Conservation (phyloP, 805 yeast species). For the Brettanomyces bruxellensis region DNA sequence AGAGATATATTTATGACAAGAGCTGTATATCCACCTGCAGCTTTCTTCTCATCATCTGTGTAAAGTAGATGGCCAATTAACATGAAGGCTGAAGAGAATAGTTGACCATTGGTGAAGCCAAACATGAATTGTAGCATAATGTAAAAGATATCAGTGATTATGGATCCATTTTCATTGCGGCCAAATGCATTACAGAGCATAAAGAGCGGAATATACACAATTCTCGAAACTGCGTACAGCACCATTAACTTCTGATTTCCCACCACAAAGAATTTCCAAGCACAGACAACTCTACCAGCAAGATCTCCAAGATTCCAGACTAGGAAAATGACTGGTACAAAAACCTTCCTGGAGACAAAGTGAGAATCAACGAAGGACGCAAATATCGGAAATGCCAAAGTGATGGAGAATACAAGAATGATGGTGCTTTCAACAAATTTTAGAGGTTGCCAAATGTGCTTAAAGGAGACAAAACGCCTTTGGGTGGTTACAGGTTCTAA, state of each 20-base stretch:
- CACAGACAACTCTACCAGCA: slow-evolving; percentile 64
- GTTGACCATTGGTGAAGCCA: slow-evolving; percentile 85
- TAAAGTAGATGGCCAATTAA: slow-evolving; percentile 16
- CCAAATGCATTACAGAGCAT: slow-evolving; percentile 53
- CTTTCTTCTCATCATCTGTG: slow-evolving; percentile 61
- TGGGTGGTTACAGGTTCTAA: background rate
- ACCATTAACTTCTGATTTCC: slow-evolving; percentile 36
- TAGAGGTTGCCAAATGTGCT: slow-evolving; percentile 51
- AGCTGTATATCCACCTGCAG: slow-evolving; percentile 91
- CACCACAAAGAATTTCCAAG: slow-evolving; percentile 34
- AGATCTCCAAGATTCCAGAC: slow-evolving; percentile 90
- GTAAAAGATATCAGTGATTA: slow-evolving; percentile 56
- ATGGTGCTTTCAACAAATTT: slow-evolving; percentile 59
- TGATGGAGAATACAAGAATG: slow-evolving; percentile 61
- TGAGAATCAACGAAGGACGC: slow-evolving; percentile 59
- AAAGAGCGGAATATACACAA: slow-evolving; percentile 61
- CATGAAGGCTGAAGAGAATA: slow-evolving; percentile 63
- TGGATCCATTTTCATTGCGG: slow-evolving; percentile 22
- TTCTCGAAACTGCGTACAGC: slow-evolving; percentile 45
- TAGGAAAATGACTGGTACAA: slow-evolving; percentile 68
- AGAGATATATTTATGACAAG: slow-evolving; percentile 72
- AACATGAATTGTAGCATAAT: slow-evolving; percentile 61
- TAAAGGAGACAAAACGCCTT: slow-evolving; percentile 45
- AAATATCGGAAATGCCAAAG: slow-evolving; percentile 83
- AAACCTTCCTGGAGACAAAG: slow-evolving; percentile 30